Percentiles rank a stretch among this genome's conserved stretches.
These are phyloP conservation scores for Tuber magnatum DNA, from an alignment of 495 filamentous ascomycete species.

Conservation along the genomic window DNA sequence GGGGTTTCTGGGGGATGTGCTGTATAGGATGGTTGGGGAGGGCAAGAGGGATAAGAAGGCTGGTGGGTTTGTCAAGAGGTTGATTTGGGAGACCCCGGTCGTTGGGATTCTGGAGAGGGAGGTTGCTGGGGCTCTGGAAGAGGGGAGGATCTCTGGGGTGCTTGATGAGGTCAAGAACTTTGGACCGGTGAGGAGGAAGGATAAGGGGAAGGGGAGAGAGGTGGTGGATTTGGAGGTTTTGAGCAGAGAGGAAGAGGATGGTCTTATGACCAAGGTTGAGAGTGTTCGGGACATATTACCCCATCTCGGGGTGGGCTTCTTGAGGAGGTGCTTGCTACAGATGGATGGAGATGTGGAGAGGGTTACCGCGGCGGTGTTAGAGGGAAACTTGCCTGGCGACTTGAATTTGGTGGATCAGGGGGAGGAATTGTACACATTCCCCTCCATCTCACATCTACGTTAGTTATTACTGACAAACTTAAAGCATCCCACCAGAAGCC, in stretches of 20 bases:
- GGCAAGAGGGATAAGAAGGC: slow-evolving; percentile 14
- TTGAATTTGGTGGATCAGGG: slow-evolving; percentile 48
- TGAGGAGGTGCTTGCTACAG: slow-evolving; percentile 69
- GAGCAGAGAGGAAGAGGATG: slow-evolving; percentile 57
- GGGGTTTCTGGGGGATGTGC: slow-evolving; percentile 33
- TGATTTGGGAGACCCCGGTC: slow-evolving; percentile 23
- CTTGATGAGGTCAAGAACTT: slow-evolving; percentile 24
- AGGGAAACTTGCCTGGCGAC: slow-evolving; percentile 63
- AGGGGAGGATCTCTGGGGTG: slow-evolving; percentile 17
- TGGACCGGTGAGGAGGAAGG: slow-evolving; percentile 24
- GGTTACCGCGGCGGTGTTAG: slow-evolving; percentile 75
- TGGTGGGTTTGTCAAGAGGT: slow-evolving; percentile 12
- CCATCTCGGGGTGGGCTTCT: slow-evolving; percentile 73
- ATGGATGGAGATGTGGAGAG: slow-evolving; percentile 71
- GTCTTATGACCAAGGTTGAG: slow-evolving; percentile 73
- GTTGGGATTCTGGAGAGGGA: slow-evolving; percentile 16
- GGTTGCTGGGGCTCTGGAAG: slow-evolving; percentile 19
- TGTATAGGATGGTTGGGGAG: slow-evolving; percentile 24
- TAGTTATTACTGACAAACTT: slow-evolving; percentile 43
- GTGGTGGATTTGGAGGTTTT: slow-evolving; percentile 45
- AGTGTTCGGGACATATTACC: slow-evolving; percentile 92
- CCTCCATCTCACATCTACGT: slow-evolving; percentile 2
- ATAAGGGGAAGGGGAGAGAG: slow-evolving; percentile 64
- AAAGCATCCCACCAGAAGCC: slow-evolving; percentile 41
- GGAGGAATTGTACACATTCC: slow-evolving; percentile 48